Evolutionary conservation across 169 alveolate species (phyloP).

Genomic region (Amoebophrya sp.): DNA sequence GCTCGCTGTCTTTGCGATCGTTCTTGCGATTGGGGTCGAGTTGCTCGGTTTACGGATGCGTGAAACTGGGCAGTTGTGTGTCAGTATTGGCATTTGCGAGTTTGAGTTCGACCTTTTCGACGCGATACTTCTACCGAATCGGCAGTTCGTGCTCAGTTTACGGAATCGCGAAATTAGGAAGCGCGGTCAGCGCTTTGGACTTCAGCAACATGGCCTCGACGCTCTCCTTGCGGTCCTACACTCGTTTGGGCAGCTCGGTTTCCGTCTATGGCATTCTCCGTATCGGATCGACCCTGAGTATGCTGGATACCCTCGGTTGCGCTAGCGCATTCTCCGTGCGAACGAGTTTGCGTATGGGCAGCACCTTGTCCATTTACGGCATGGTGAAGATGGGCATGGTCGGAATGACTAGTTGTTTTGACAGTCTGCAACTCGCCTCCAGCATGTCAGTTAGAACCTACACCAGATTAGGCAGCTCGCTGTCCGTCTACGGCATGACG

Average conservation of each 20-base stretch:
- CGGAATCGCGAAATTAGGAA: constrained; percentile 1
- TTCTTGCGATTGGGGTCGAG: neutral
- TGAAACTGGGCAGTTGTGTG: neutral
- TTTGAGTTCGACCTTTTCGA: neutral
- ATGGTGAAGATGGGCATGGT: neutral
- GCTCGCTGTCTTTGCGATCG: neutral
- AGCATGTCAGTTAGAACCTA: neutral
- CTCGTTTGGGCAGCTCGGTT: constrained; percentile 18
- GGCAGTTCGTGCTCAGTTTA: neutral
- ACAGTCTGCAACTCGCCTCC: neutral
- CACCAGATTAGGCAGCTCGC: neutral
- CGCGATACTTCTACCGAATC: neutral
- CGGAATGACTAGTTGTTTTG: neutral
- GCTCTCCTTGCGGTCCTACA: constrained; percentile 1
- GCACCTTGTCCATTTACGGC: neutral
- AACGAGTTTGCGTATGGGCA: neutral
- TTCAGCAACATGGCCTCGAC: neutral
- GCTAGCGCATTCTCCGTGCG: constrained; percentile 15
- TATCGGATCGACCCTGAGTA: neutral
- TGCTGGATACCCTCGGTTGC: neutral
- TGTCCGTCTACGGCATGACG: constrained; percentile 10
- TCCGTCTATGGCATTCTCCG: neutral
- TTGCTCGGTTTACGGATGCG: neutral
- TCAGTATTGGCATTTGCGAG: constrained; percentile 4
- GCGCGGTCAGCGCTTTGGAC: neutral